These are phyloP conservation scores for Aspergillus proliferans DNA, from an alignment of 2,329 filamentous ascomycete species.

Conservation along the genomic window DNA sequence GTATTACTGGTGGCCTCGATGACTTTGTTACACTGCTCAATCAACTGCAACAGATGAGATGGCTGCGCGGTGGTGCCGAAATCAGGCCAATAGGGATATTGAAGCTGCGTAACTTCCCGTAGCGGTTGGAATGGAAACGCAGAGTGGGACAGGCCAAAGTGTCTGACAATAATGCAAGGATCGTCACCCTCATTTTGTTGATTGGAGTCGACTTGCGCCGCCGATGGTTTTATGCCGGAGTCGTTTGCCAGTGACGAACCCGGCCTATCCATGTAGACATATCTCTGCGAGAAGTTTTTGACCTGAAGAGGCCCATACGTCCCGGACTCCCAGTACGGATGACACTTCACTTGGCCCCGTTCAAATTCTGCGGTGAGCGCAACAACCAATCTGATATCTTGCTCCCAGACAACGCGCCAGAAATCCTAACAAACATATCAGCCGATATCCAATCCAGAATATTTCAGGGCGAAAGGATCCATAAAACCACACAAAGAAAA, in stretches of 20 bases:
- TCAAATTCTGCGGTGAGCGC: constrained; percentile 95
- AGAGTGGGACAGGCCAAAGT: constrained; percentile 75
- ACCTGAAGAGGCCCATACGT: constrained; percentile 74
- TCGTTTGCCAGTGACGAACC: constrained; percentile 39
- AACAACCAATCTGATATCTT: constrained; percentile 88
- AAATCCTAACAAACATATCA: constrained; percentile 62
- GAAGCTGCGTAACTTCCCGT: constrained; percentile 87
- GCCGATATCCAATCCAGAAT: not conserved
- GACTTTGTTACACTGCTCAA: constrained; percentile 79
- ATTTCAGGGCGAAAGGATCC: too few relatives aligned
- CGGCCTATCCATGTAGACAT: constrained; percentile 65
- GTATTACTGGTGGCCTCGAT: constrained; percentile 33
- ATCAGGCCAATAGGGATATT: constrained; percentile 95
- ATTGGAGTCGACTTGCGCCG: not conserved
- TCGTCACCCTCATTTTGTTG: constrained; percentile 28
- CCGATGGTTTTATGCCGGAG: not conserved
- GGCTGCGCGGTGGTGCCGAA: constrained; percentile 90
- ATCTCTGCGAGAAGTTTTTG: constrained; percentile 72
- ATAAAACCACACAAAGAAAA: not conserved
- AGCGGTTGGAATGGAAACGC: constrained; percentile 75
- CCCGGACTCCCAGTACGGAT: constrained; percentile 80
- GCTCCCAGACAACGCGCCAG: constrained; percentile 96
- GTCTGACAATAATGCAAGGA: constrained; percentile 75
- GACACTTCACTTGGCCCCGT: constrained; percentile 88
- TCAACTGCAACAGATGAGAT: constrained; percentile 74